Evolutionary conservation across 495 filamentous ascomycete species (phyloP).

Genomic region (Talaromyces borbonicus): DNA sequence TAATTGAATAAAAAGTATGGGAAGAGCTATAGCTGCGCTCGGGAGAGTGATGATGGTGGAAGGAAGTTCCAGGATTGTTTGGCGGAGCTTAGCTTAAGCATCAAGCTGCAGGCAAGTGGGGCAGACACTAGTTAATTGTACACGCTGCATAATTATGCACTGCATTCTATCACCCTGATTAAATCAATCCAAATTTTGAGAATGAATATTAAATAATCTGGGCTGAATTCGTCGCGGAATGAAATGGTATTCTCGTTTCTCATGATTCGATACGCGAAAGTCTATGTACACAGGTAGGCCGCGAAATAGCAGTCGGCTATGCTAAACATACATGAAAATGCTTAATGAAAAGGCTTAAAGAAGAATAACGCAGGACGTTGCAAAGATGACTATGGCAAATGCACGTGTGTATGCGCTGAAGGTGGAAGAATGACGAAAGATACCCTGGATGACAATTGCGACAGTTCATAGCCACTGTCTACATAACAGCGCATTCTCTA

Average conservation of each 20-base stretch:
- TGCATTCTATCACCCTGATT: too few relatives aligned
- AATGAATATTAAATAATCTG: too few relatives aligned
- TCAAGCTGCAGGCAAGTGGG: neutral
- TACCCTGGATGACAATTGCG: neutral
- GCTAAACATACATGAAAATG: neutral
- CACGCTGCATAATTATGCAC: neutral
- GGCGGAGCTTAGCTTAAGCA: neutral
- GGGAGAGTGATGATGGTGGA: neutral
- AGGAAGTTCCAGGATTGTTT: neutral
- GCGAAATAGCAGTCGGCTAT: constrained; percentile 2
- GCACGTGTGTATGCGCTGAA: neutral
- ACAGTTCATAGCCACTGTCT: constrained; percentile 9
- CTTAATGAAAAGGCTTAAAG: too few relatives aligned
- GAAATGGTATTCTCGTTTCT: too few relatives aligned
- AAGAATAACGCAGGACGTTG: too few relatives aligned
- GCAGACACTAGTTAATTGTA: neutral
- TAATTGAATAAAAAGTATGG: too few relatives aligned
- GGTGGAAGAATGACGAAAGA: neutral
- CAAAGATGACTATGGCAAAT: neutral
- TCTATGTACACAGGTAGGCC: too few relatives aligned
- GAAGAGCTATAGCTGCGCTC: too few relatives aligned
- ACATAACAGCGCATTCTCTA: constrained; percentile 60
- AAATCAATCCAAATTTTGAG: too few relatives aligned
- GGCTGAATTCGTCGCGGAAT: neutral
- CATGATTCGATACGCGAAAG: too few relatives aligned